Percentiles rank a stretch among this genome's conserved stretches.
phyloP scores from a whole-genome alignment of 2,329 filamentous ascomycete genomes.

The Ophiobolus disseminans region DNA sequence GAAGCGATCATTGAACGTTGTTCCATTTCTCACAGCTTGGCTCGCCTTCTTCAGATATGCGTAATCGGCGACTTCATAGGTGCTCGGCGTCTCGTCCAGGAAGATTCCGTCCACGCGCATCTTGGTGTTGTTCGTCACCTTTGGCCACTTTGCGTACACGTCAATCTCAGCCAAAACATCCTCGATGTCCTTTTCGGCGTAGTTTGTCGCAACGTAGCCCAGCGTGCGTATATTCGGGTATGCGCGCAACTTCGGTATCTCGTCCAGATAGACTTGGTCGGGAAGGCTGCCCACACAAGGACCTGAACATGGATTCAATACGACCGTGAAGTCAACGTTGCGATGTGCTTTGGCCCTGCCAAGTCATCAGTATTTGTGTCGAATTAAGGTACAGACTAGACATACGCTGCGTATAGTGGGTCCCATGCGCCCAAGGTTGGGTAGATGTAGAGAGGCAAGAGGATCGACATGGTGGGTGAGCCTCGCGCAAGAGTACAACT shows the following conservation, averaged over 20 bases:
- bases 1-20: constrained; percentile 31
- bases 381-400: background rate
- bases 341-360: constrained; percentile 43
- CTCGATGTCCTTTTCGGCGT: constrained; percentile 45
- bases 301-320: constrained; percentile 58
- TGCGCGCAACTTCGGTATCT: constrained; percentile 51
- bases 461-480: constrained; percentile 44
- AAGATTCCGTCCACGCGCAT: constrained; percentile 60
- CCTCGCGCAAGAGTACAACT: background rate
- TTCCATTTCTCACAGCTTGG: constrained; percentile 26
- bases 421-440: constrained; percentile 57
- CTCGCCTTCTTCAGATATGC: constrained; percentile 30
- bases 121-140: constrained; percentile 42
- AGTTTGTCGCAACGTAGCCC: constrained; percentile 62
- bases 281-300: constrained; percentile 39
- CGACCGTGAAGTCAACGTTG: constrained; percentile 59
- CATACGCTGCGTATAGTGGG: constrained; percentile 56
- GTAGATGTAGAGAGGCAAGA: constrained; percentile 61
- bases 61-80: constrained; percentile 25
- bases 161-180: constrained; percentile 52
- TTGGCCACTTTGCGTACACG: constrained; percentile 57
- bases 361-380: background rate
- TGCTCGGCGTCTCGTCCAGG: constrained; percentile 59
- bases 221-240: constrained; percentile 59
- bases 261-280: constrained; percentile 39